Evolutionary conservation across 306 rosid species (phyloP).

Genomic region (Pueraria montana): DNA sequence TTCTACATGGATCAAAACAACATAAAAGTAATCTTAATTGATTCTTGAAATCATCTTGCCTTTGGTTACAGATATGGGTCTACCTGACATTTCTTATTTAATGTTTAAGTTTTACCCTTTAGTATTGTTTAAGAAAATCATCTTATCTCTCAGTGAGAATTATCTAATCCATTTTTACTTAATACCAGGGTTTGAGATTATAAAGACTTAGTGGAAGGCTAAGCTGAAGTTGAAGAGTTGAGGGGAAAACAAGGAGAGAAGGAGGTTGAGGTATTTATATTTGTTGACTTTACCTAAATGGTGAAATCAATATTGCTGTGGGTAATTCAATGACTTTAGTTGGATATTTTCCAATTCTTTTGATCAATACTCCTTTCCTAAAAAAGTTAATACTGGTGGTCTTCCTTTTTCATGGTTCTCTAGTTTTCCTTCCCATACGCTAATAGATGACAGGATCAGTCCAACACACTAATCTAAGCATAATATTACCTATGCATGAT

Average conservation of each 20-base stretch:
- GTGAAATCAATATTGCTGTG: conserved; percentile 25
- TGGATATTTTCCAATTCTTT: conserved; percentile 34
- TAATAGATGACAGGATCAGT: background rate
- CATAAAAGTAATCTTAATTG: background rate
- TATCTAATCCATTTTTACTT: conserved; percentile 29
- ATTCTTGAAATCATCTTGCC: conserved; percentile 16
- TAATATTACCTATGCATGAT: background rate
- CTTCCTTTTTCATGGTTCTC: conserved; percentile 26
- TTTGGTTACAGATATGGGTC: conserved; percentile 26
- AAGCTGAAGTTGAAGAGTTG: conserved; percentile 47
- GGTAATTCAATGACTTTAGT: conserved; percentile 29
- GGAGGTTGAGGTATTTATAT: conserved; percentile 53
- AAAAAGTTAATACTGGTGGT: background rate
- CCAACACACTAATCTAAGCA: background rate
- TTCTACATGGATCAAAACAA: background rate
- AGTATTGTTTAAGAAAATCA: conserved; percentile 18
- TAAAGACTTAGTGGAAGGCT: conserved; percentile 53
- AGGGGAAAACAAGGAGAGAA: conserved; percentile 41
- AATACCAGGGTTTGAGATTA: conserved; percentile 52
- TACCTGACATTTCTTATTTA: conserved; percentile 29
- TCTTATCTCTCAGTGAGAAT: conserved; percentile 24
- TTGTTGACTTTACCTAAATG: conserved; percentile 38
- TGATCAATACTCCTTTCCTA: background rate
- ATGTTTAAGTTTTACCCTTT: conserved; percentile 14
- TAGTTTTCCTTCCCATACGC: conserved; percentile 35